These are phyloP conservation scores for Saturnispora saitoi DNA, from an alignment of 805 yeast species.

Conservation along the genomic window DNA sequence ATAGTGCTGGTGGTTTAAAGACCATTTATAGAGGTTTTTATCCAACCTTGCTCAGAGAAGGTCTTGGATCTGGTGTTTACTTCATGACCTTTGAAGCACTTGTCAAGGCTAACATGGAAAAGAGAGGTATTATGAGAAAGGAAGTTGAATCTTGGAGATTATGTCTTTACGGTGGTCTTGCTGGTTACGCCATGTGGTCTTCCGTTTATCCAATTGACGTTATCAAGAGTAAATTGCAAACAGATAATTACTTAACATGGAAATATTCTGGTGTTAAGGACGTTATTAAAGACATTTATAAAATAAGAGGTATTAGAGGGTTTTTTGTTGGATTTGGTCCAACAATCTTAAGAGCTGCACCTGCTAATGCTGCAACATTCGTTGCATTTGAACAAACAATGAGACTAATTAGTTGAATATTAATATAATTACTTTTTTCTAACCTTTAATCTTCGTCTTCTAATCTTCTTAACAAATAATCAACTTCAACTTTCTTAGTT, in stretches of 20 bases:
- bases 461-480: constrained; percentile 74
- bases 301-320: constrained; percentile 60
- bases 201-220: constrained; percentile 84
- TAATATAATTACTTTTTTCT: background rate
- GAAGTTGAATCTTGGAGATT: constrained; percentile 84
- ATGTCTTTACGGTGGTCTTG: constrained; percentile 80
- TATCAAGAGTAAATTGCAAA: constrained; percentile 81
- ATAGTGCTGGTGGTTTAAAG: constrained; percentile 41
- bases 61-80: constrained; percentile 81
- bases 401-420: constrained; percentile 41
- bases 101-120: constrained; percentile 54
- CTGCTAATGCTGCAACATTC: constrained; percentile 96
- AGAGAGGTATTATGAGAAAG: constrained; percentile 40
- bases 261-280: constrained; percentile 48
- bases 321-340: constrained; percentile 90
- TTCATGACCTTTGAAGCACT: constrained; percentile 88
- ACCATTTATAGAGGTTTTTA: constrained; percentile 65
- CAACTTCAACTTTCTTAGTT: constrained; percentile 92
- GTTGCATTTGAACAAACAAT: constrained; percentile 86
- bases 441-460: constrained; percentile 37
- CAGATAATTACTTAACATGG: constrained; percentile 55
- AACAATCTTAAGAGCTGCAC: constrained; percentile 92
- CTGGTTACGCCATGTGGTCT: constrained; percentile 88
- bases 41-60: constrained; percentile 80
- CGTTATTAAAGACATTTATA: constrained; percentile 47